Base-by-base conservation (phyloP, 257 asterid species). In the Fraxinus cuspidata region DNA sequence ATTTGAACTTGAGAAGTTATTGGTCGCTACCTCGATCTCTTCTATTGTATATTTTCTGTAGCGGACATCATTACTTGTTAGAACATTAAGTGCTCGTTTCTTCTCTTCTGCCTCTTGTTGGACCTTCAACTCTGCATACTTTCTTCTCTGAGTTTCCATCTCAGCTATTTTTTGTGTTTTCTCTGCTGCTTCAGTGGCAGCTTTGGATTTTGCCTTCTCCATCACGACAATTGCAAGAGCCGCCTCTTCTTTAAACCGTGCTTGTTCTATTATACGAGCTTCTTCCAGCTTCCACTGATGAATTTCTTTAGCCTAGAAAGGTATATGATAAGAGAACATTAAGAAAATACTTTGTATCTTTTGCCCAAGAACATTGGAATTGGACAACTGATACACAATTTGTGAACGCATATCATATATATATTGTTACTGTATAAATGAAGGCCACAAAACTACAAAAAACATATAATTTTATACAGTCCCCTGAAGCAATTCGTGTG, bases 181-280 rank as follows among this genome's bases (percentile, higher is more conserved):
- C 83, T 88, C 92, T 7, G 94, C 94, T 7, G 92, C 98, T 79
- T 91, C 93, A 51, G 85, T 80, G 73, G 94, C 97, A 15, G 93
- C 96, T 81, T 79, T 83, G 85, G 93, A 88, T 86, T 88, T 90
- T 9, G 92, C 94, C 87, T 85, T 91, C 83, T 91, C 97, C 65
- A 84, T 81, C 84, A 88, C 89, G 40, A 81, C 88, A 29, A 89
- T 85, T 18, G 80, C 88, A 0, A 81, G 68, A 35, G 94, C 95
- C 0, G 92, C 88, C 82, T 86, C 96, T 81, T 83, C 92, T 35
- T 87, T 80, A 0, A 78, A 80, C 38, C 81, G 82, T 23, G 94
- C 92, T 78, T 87, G 92, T 85, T 90, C 97, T 0, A 83, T 32
- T 81, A 49, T 80, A 65, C 77, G 82, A 21, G 75, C 47, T 71